Base-by-base conservation (phyloP, 2,329 filamentous ascomycete species). In the Lachnellula hyalina region DNA sequence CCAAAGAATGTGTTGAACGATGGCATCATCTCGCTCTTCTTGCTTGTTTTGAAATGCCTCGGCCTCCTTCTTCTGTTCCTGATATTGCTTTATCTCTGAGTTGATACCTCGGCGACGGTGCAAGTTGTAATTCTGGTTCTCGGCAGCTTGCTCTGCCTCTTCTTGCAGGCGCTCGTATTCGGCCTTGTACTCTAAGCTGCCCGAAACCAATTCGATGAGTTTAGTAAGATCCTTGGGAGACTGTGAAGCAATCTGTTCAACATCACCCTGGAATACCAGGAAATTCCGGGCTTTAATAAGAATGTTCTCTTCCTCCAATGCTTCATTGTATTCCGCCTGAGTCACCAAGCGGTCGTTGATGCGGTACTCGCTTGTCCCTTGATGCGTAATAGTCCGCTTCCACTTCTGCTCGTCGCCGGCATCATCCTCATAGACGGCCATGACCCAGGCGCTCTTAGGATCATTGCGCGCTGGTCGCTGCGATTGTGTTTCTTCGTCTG, bases 381-480 rank as follows among this genome's bases (percentile, higher is more conserved):
- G 81, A 63, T 81, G 90, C 4, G 92, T 97, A 71, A 99, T 99
- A 62, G 85, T 87, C 58, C 94, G 89, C 75, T 96, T 96, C 94
- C 94, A 99, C 63, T 86, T 85, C 69, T 96, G 92, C 71, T 96
- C 90, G 67, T 96, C 90, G 47, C 91, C 93, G 2, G 91, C 91
- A 70, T 99, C 94, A 68, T 99, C 94, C 70, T 96, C 92, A 72
- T 97, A 99, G 15, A 99, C 93, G 32, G 94, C 94, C 91, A 96
- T 97, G 14, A 99, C 95, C 93, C 93, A 99, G 3, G 94, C 95
- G 2, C 86, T 94, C 71, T 92, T 94, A 0, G 94, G 94, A 65
- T 99, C 93, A 61, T 84, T 83, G 36, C 83, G 85, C n/a, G 83
- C 85, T 52, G 84, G 80, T 52, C 83, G 80, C 60, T 86, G 81